These are phyloP conservation scores for Cutaneotrichosporon mucoides DNA, from an alignment of 1,284 basidiomycete species.

Conservation along the genomic window DNA sequence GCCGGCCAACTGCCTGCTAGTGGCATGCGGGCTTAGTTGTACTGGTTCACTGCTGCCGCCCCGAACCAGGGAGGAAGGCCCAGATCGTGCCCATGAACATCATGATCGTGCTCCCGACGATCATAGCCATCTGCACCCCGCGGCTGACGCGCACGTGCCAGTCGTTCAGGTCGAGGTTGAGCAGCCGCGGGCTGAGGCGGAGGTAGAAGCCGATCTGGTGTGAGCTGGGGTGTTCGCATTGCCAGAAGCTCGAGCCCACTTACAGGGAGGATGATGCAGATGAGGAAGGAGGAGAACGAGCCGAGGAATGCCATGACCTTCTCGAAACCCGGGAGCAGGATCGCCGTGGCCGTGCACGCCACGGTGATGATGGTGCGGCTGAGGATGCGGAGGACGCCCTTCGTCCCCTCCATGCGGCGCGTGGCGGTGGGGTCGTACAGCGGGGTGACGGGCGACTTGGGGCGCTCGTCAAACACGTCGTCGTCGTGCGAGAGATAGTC, in stretches of 20 bases:
- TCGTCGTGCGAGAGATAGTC: constrained; percentile 9
- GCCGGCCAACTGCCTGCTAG: no score
- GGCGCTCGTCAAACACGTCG: constrained; percentile 1
- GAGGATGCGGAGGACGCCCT: constrained; percentile 29
- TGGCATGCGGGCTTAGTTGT: no score
- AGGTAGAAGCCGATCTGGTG: constrained; percentile 42
- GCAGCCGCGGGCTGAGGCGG: constrained; percentile 29
- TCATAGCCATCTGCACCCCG: constrained; percentile 56
- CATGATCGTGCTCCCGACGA: constrained; percentile 61
- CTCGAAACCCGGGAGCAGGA: constrained; percentile 51
- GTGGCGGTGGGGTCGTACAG: neutral
- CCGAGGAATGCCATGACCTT: constrained; percentile 88
- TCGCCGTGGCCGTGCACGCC: constrained; percentile 30
- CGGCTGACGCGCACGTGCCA: constrained; percentile 57
- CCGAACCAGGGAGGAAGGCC: constrained; percentile 54
- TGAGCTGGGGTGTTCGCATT: neutral
- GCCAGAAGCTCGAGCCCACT: constrained; percentile 19
- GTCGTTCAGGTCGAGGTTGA: constrained; percentile 36
- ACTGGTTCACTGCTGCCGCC: neutral
- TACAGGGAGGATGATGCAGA: constrained; percentile 76
- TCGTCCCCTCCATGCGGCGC: constrained; percentile 9
- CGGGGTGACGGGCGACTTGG: constrained; percentile 4
- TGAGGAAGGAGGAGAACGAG: constrained; percentile 76
- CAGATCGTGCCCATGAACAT: constrained; percentile 73
- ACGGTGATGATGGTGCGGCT: constrained; percentile 38